These are phyloP conservation scores for Bipolaris oryzae DNA, from an alignment of 2,329 filamentous ascomycete genomes.

Conservation along the genomic window DNA sequence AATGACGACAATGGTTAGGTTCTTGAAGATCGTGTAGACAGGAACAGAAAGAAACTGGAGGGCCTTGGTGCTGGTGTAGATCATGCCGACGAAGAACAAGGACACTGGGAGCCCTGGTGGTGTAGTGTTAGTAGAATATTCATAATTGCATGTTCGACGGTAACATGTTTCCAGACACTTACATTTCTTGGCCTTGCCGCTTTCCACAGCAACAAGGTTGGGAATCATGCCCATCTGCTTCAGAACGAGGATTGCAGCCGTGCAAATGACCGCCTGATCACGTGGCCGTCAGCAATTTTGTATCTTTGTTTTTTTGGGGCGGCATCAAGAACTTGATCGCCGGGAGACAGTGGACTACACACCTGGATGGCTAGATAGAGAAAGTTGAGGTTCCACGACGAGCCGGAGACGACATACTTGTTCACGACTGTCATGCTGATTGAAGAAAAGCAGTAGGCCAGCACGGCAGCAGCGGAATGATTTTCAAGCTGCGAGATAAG, in stretches of 20 bases:
- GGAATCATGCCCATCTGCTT: conserved; percentile 82
- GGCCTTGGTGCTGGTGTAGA: conserved; percentile 95
- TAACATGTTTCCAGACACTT: conserved; percentile 47
- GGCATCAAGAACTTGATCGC: too few relatives aligned
- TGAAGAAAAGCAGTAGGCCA: conserved; percentile 90
- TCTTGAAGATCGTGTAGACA: conserved; percentile 99
- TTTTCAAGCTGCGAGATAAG: conserved; percentile 51
- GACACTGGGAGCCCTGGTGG: conserved; percentile 94
- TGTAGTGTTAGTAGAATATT: neutral
- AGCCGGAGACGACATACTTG: conserved; percentile 94
- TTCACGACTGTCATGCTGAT: conserved; percentile 99
- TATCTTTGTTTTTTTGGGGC: neutral
- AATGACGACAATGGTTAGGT: conserved; percentile 97
- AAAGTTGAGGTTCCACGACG: conserved; percentile 93
- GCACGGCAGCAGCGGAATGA: conserved; percentile 78
- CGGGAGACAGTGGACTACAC: conserved; percentile 41
- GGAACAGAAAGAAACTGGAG: conserved; percentile 96
- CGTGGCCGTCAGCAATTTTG: conserved; percentile 25
- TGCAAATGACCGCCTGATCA: conserved; percentile 81
- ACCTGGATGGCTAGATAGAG: conserved; percentile 93
- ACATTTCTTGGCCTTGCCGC: conserved; percentile 92
- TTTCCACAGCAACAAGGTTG: conserved; percentile 76
- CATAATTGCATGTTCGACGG: neutral
- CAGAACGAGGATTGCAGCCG: conserved; percentile 78
- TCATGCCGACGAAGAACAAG: conserved; percentile 95